Evolutionary conservation across 495 filamentous ascomycete genomes (phyloP), one percentile per base, ranked within the genome.

Genomic region (Penicillium longicatenatum): DNA sequence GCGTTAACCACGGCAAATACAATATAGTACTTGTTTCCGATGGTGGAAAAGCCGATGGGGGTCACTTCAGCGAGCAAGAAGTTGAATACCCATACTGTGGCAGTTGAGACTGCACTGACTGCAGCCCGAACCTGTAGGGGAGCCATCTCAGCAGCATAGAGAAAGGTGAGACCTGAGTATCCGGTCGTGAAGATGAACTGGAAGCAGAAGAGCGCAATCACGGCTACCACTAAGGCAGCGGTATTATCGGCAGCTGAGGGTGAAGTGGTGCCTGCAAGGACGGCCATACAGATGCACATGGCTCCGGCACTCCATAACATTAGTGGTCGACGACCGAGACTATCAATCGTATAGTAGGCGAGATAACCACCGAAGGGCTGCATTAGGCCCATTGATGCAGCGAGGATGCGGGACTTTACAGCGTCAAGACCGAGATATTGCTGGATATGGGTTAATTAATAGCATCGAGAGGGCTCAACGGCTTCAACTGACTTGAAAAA

Each of bases 401-500:
- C 87, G 1, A 93, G 73, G 4, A 96, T 72, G 48, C 90, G 92
- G 1, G 92, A 91, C 70, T 93, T 91, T 46, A 95, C 83, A 61
- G 94, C 89, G 24, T 70, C 71, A 6, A 87, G 69, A 1, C 78
- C 73, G 19, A 87, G 80, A 44, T 80, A 79, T 66, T 86, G 74
- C 49, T 85, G 68, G 67, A 58, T 3, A 3, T 3, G 1, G 30
- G 35, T 57, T 35, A 57, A 22, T 57, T 30, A 17, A 26, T 26
- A 35, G 12, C 10, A 35, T 35, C 10, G 31, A 39, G 14, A 39
- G 37, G 5, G 14, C n/a, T 17, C 21, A 41, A 19, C 0, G 29
- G 43, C 5, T 4, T 47, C 4, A 29, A 39, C 45, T 50, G 0
- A 57, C 54, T 31, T 59, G 57, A 22, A 84, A 85, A 53, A 88